phyloP scores from a whole-genome alignment of 208 protist genomes.

The Acanthamoeba rhysodes region DNA sequence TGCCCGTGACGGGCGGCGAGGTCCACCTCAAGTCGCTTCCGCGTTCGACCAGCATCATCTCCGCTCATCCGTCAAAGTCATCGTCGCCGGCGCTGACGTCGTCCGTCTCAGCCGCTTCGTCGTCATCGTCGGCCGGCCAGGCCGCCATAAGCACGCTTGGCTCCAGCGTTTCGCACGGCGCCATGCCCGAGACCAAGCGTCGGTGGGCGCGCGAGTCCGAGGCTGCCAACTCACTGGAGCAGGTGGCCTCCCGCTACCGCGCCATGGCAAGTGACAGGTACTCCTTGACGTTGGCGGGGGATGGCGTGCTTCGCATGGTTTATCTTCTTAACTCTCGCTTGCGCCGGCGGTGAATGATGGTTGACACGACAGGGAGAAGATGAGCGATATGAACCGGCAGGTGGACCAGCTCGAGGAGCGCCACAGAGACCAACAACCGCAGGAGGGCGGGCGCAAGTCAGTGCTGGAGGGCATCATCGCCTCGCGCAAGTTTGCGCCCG shows the following conservation, averaged over 20 bases:
- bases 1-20: background rate
- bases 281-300: too few species aligned
- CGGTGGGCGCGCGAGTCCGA: background rate
- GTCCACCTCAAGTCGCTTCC: background rate
- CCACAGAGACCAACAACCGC: background rate
- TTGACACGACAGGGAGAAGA: background rate
- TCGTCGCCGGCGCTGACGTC: background rate
- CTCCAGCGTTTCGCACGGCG: background rate
- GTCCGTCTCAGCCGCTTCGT: background rate
- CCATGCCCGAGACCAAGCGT: background rate
- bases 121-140: background rate
- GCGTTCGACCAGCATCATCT: background rate
- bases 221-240: background rate
- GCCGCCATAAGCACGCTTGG: background rate
- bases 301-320: too few species aligned
- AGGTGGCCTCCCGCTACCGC: constrained; percentile 10
- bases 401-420: background rate
- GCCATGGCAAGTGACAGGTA: background rate
- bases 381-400: background rate
- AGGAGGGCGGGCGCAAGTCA: background rate
- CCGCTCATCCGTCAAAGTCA: background rate
- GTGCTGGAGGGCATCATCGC: background rate
- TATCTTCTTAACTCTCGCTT: too few species aligned
- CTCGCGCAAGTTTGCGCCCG: background rate
- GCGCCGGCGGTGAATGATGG: too few species aligned